Evolutionary conservation across 192 early-diverging fungal species (phyloP), one percentile per base, ranked within the genome.

Genomic region (Coemansia sp.): DNA sequence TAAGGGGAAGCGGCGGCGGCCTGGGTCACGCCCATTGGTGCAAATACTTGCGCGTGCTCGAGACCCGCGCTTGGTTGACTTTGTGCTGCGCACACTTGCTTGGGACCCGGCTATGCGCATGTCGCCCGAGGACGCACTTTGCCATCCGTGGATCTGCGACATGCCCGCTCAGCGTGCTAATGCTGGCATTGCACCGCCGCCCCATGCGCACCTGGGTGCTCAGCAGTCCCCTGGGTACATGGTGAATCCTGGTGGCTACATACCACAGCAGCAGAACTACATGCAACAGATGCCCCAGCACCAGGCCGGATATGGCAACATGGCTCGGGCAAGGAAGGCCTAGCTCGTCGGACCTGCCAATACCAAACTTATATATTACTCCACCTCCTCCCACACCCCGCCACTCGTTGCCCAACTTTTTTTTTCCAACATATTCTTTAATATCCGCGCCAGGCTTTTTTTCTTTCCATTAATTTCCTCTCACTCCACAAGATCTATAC

Each of bases 21-120:
- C 92, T 10, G 87, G 86, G 2, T 86, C 90, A 18, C 90, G 91
- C 69, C 87, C 91, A 23, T 84, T 99, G 65, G 84, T 83, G 8
- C 83, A 87, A 38, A 87, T 83, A 14, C 66, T 88, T 55, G 79
- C 95, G 28, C 87, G 87, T 36, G 88, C 91, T 53, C 79, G 79
- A 51, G 96, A 99, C 67, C 77, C 82, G 50, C 64, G 83, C 20
- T 94, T 99, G 64, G 63, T 96, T 8, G 91, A 97, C 62, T 99
- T 99, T 83, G 84, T 99, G 46, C 56, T 83, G 38, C 80, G 82
- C 21, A 93, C 95, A 60, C 74, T 99, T 42, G 85, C 86, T 18
- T 99, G 96, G 96, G 92, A 95, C 68, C 94, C 96, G 8, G 86
- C 89, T 56, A 86, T 85, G 57, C 85, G 96, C 20, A 88, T 99